Evolutionary conservation across 164 flowering plant genomes (phyloP).

Genomic region (Berberis vulgaris): DNA sequence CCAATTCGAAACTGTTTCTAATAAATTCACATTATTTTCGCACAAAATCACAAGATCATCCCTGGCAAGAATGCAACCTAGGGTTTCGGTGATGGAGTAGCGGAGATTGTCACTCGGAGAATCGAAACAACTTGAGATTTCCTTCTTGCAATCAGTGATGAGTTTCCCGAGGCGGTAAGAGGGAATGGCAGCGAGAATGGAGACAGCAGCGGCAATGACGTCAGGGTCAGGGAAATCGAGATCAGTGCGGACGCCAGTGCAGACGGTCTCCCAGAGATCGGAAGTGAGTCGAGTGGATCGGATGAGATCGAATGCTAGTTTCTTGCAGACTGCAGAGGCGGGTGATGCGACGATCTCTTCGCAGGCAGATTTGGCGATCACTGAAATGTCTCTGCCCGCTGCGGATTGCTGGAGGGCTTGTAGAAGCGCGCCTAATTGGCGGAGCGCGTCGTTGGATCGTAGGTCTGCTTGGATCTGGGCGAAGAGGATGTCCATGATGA

Average conservation of each 20-base stretch:
- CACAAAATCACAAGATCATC: conserved; percentile 87
- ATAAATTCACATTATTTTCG: conserved; percentile 74
- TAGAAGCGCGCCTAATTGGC: conserved; percentile 87
- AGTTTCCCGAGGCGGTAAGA: conserved; percentile 64
- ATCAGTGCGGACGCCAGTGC: conserved; percentile 69
- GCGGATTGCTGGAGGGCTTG: conserved; percentile 97
- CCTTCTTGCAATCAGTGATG: conserved; percentile 48
- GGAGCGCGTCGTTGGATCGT: conserved; percentile 96
- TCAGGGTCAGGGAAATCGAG: conserved; percentile 96
- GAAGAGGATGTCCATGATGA: conserved; percentile 77
- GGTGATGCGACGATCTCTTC: conserved; percentile 95
- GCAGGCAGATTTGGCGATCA: conserved; percentile 77
- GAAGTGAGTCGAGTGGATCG: conserved; percentile 89
- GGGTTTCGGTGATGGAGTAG: conserved; percentile 83
- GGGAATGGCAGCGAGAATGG: conserved; percentile 85
- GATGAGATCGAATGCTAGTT: conserved; percentile 86
- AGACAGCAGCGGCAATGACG: conserved; percentile 86
- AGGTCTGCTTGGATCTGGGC: conserved; percentile 99
- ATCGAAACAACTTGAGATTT: conserved; percentile 71
- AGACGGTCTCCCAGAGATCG: conserved; percentile 89
- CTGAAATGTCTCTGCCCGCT: conserved; percentile 87
- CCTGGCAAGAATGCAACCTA: conserved; percentile 89
- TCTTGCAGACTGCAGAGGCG: conserved; percentile 88
- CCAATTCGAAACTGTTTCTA: conserved; percentile 76
- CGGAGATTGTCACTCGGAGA: conserved; percentile 65